Evolutionary conservation across 345 rosid species (phyloP).

Genomic region (Pugionium dolabratum): DNA sequence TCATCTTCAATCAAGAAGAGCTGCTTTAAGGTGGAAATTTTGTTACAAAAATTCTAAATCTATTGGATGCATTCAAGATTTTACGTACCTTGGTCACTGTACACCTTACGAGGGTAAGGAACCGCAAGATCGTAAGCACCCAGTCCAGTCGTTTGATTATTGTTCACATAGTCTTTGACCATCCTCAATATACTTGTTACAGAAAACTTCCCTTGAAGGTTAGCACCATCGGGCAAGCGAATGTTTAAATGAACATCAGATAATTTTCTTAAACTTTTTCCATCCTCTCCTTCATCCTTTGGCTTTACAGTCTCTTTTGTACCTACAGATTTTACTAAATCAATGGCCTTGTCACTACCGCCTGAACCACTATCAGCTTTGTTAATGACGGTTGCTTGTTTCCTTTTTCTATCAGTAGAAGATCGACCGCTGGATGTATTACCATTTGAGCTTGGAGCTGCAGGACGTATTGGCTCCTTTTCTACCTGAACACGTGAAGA

Average conservation of each 20-base stretch:
- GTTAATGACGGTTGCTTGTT: slow-evolving; percentile 27
- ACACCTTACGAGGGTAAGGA: slow-evolving; percentile 88
- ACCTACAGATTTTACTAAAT: slow-evolving; percentile 13
- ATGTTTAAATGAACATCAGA: slow-evolving; percentile 73
- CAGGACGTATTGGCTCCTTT: slow-evolving; percentile 36
- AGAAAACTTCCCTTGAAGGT: slow-evolving; percentile 72
- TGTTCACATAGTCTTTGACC: slow-evolving; percentile 74
- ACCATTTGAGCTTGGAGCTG: slow-evolving; percentile 27
- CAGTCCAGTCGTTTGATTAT: slow-evolving; percentile 48
- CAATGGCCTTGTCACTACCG: slow-evolving; percentile 23
- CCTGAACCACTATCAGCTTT: slow-evolving; percentile 31
- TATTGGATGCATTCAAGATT: slow-evolving; percentile 9
- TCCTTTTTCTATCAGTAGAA: slow-evolving; percentile 36
- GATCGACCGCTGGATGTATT: slow-evolving; percentile 34
- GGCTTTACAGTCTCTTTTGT: slow-evolving; percentile 19
- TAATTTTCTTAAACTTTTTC: slow-evolving; percentile 31
- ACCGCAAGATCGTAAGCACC: slow-evolving; percentile 73
- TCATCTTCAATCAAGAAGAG: not conserved
- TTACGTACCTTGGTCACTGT: slow-evolving; percentile 70
- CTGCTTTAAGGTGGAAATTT: not conserved
- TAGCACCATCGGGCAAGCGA: slow-evolving; percentile 64
- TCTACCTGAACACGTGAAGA: slow-evolving; percentile 32
- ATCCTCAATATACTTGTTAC: slow-evolving; percentile 54
- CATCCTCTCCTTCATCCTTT: slow-evolving; percentile 37
- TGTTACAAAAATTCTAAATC: not conserved